phyloP scores from a whole-genome alignment of 805 yeast species.

The Candida rishiriensis region DNA sequence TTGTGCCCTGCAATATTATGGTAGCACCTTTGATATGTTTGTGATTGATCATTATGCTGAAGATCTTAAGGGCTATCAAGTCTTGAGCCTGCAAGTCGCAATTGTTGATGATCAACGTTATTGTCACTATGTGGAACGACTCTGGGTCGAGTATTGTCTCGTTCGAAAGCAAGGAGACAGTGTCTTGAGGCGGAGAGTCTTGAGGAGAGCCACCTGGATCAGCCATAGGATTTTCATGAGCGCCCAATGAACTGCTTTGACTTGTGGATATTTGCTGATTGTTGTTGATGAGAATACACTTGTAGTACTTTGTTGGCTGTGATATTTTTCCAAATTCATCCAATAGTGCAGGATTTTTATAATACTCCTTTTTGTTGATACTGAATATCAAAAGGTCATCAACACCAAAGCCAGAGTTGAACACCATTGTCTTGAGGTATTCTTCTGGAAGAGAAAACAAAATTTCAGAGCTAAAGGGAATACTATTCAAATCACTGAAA shows the following conservation, averaged over 20 bases:
- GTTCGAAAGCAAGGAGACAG: slow-evolving; percentile 15
- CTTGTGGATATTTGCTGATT: slow-evolving; percentile 14
- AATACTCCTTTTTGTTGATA: slow-evolving; percentile 19
- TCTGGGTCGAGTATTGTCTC: slow-evolving; percentile 26
- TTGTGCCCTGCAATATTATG: slow-evolving; percentile 8
- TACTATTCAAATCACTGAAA: slow-evolving; percentile 26
- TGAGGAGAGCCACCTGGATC: background rate
- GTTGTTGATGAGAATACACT: slow-evolving; percentile 26
- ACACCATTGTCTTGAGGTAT: slow-evolving; percentile 18
- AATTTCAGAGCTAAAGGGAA: slow-evolving; percentile 30
- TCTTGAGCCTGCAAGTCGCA: slow-evolving; percentile 14
- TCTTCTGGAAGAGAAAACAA: slow-evolving; percentile 27
- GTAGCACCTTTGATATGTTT: slow-evolving; percentile 10
- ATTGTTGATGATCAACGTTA: slow-evolving; percentile 20
- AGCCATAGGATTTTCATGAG: background rate
- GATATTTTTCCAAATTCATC: slow-evolving; percentile 12
- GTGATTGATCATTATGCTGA: slow-evolving; percentile 20
- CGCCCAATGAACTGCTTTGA: background rate
- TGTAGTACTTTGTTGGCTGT: slow-evolving; percentile 7
- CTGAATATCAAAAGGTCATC: slow-evolving; percentile 23
- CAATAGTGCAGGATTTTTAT: slow-evolving; percentile 8
- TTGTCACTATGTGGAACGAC: slow-evolving; percentile 21
- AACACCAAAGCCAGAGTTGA: slow-evolving; percentile 13
- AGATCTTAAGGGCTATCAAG: slow-evolving; percentile 21
- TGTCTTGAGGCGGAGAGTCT: slow-evolving; percentile 3